Evolutionary conservation across 192 early-diverging fungal species (phyloP).

Genomic region (Backusella westeae): DNA sequence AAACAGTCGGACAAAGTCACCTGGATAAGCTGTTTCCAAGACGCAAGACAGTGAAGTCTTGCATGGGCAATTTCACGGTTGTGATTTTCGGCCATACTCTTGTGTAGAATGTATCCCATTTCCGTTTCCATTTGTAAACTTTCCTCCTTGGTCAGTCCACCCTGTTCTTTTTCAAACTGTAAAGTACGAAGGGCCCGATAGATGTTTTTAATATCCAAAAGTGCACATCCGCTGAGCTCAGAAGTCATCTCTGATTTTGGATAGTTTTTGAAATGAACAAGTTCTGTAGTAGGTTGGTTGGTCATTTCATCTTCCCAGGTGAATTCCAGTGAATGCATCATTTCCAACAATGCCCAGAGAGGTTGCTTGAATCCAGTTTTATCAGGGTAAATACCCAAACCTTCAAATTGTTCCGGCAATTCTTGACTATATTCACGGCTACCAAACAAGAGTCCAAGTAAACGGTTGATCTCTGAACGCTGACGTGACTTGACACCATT

Average conservation of each 20-base stretch:
- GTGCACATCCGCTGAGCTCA: slow-evolving; percentile 48
- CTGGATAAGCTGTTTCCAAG: slow-evolving; percentile 84
- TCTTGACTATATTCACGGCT: not conserved
- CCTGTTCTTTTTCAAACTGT: not conserved
- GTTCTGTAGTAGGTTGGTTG: slow-evolving; percentile 25
- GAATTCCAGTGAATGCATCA: slow-evolving; percentile 71
- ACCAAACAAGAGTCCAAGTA: slow-evolving; percentile 36
- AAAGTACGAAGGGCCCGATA: not conserved
- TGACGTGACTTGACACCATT: slow-evolving; percentile 33
- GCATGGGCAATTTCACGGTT: slow-evolving; percentile 66
- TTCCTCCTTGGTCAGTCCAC: not conserved
- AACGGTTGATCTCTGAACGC: slow-evolving; percentile 31
- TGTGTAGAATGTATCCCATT: slow-evolving; percentile 59
- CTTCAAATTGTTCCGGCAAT: not conserved
- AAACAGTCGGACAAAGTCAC: slow-evolving; percentile 66
- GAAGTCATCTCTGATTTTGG: slow-evolving; percentile 4
- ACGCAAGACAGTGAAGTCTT: slow-evolving; percentile 63
- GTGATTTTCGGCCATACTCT: slow-evolving; percentile 73
- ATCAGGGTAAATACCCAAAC: not conserved
- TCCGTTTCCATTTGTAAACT: slow-evolving; percentile 40
- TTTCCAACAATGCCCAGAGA: slow-evolving; percentile 71
- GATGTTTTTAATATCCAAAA: slow-evolving; percentile 60
- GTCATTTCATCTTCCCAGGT: slow-evolving; percentile 40
- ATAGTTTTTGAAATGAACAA: slow-evolving; percentile 36
- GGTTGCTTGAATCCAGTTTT: slow-evolving; percentile 54